phyloP scores from a whole-genome alignment of 805 yeast genomes.

The Teunomyces funiuensis region DNA sequence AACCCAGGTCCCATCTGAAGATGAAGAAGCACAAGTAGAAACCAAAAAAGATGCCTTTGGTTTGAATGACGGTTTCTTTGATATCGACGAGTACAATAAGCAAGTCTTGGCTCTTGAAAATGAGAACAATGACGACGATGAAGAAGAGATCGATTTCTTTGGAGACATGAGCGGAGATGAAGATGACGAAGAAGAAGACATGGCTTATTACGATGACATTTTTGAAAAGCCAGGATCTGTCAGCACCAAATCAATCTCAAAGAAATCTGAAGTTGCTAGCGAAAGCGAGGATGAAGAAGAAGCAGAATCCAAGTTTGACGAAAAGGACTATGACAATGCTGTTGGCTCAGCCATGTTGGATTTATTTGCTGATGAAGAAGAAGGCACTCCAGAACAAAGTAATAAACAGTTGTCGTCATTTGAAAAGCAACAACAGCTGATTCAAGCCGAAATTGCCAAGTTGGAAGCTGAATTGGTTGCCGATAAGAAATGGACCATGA shows the following conservation, averaged over 20 bases:
- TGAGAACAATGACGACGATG: constrained; percentile 35
- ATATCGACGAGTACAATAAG: constrained; percentile 78
- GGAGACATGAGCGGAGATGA: constrained; percentile 49
- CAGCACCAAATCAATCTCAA: background rate
- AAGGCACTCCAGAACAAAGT: constrained; percentile 11
- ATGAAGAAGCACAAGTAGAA: constrained; percentile 5
- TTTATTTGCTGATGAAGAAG: constrained; percentile 46
- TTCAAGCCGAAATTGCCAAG: constrained; percentile 73
- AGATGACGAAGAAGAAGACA: constrained; percentile 37
- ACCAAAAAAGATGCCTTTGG: constrained; percentile 54
- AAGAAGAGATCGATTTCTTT: constrained; percentile 43
- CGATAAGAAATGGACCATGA: constrained; percentile 90
- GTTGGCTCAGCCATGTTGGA: constrained; percentile 63
- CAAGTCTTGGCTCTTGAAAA: constrained; percentile 69
- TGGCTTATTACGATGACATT: constrained; percentile 64
- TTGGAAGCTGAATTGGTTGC: constrained; percentile 87
- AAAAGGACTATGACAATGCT: constrained; percentile 62
- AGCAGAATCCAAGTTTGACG: constrained; percentile 40
- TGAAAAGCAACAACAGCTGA: constrained; percentile 76
- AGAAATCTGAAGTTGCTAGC: constrained; percentile 14
- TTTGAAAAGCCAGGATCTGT: constrained; percentile 46
- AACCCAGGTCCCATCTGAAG: constrained; percentile 11
- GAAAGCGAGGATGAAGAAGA: constrained; percentile 40
- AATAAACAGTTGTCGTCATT: constrained; percentile 58
- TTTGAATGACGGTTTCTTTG: constrained; percentile 80